Percentiles rank a stretch among this genome's conserved stretches.
Evolutionary conservation across 1,284 basidiomycete genomes (phyloP).

Genomic region (Pterulicium gracile): DNA sequence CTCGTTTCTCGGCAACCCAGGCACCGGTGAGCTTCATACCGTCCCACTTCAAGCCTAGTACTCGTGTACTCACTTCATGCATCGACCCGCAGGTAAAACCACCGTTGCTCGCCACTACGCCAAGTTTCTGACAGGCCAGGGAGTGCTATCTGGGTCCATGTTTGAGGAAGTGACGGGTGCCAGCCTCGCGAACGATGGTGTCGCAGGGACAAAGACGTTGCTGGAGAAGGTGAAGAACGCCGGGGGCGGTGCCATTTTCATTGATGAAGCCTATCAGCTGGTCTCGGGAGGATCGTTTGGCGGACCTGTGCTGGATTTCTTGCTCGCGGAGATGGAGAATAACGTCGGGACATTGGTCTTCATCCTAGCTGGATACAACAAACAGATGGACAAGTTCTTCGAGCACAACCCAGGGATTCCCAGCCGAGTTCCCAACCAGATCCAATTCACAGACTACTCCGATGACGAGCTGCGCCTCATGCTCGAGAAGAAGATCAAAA

Average conservation of each 20-base stretch:
- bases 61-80: neutral
- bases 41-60: neutral
- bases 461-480: conserved; percentile 44
- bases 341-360: conserved; percentile 53
- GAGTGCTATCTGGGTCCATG: conserved; percentile 37
- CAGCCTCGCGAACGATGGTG: conserved; percentile 43
- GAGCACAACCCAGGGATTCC: conserved; percentile 58
- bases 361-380: conserved; percentile 57
- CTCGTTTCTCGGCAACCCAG: conserved; percentile 48
- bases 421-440: conserved; percentile 49
- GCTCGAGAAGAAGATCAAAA: conserved; percentile 34
- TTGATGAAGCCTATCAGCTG: conserved; percentile 63
- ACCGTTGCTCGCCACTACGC: conserved; percentile 56
- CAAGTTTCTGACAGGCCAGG: conserved; percentile 43
- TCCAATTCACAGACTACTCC: conserved; percentile 53
- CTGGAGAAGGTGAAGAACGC: conserved; percentile 34
- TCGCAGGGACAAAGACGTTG: conserved; percentile 35
- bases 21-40: conserved; percentile 35
- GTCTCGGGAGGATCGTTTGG: conserved; percentile 30
- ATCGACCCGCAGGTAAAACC: conserved; percentile 49
- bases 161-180: conserved; percentile 57
- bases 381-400: conserved; percentile 66
- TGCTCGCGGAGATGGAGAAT: conserved; percentile 66
- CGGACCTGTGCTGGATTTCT: conserved; percentile 50
- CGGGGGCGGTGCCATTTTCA: conserved; percentile 53